Evolutionary conservation across 441 rosid genomes (phyloP).

Genomic region (Eruca vesicaria): DNA sequence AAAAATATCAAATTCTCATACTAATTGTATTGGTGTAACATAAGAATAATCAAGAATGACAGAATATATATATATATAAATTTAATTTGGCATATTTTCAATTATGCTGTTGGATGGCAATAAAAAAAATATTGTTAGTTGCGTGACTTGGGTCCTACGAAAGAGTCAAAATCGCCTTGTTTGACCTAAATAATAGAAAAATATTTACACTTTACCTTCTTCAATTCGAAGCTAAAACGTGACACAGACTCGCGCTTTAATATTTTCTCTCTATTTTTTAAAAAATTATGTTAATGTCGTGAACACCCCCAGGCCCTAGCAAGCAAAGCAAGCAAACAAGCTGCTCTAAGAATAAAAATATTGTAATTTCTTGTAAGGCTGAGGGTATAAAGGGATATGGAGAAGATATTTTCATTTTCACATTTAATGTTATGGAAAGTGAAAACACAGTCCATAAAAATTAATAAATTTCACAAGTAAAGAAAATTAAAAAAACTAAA

Average conservation of each 20-base stretch:
- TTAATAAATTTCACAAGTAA: neutral
- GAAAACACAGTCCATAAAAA: neutral
- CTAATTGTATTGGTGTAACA: neutral
- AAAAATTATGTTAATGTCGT: no score
- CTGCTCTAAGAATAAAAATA: no score
- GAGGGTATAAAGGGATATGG: no score
- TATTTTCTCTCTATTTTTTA: no score
- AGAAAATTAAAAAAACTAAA: neutral
- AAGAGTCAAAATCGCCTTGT: slow-evolving; percentile 38
- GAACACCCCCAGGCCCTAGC: no score
- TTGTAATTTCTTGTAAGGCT: no score
- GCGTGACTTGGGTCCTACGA: slow-evolving; percentile 27
- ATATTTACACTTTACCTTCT: slow-evolving; percentile 1
- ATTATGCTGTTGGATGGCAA: neutral
- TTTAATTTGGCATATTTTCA: neutral
- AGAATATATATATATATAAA: neutral
- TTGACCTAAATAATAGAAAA: slow-evolving; percentile 28
- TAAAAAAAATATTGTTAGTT: slow-evolving; percentile 7
- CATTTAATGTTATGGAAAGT: no score
- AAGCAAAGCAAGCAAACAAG: no score
- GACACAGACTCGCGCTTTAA: slow-evolving; percentile 18
- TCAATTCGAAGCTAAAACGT: slow-evolving; percentile 5
- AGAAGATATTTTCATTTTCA: no score
- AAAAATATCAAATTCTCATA: neutral
- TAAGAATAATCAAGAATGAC: neutral